Evolutionary conservation across 2,329 filamentous ascomycete species (phyloP).

Genomic region (Cladosporium sp.): DNA sequence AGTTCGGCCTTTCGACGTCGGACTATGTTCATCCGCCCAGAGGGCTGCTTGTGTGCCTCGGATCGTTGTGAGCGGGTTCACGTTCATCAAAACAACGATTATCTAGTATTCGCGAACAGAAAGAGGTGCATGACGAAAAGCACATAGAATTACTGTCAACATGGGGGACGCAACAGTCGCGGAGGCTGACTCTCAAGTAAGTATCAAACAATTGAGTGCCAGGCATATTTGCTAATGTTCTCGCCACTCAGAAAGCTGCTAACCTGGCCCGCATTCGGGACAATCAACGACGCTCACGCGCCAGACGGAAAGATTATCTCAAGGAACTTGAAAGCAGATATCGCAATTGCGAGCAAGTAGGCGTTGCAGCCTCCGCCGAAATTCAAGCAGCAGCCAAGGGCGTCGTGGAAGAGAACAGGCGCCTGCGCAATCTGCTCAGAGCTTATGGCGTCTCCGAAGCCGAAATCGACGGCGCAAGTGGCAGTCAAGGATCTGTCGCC

Average conservation of each 20-base stretch:
- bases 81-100: too few species aligned
- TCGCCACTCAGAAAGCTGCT: conserved; percentile 25
- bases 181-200: not conserved
- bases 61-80: too few species aligned
- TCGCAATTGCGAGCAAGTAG: conserved; percentile 59
- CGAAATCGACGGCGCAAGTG: conserved; percentile 38
- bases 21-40: not conserved
- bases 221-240: not conserved
- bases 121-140: too few species aligned
- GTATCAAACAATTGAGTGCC: not conserved
- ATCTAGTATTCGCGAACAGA: too few species aligned
- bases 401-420: conserved; percentile 66
- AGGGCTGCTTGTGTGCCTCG: too few species aligned
- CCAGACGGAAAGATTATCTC: conserved; percentile 68
- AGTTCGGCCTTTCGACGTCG: not conserved
- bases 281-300: conserved; percentile 72
- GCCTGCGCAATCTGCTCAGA: conserved; percentile 57
- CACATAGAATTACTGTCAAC: too few species aligned
- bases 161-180: not conserved
- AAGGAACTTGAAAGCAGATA: conserved; percentile 64
- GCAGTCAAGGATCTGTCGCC: conserved; percentile 10
- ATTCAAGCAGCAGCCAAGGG: conserved; percentile 65
- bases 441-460: conserved; percentile 55
- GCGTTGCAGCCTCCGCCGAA: conserved; percentile 65
- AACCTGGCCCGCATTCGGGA: conserved; percentile 63